Evolutionary conservation across 1,284 basidiomycete species (phyloP), one percentile per base, ranked within the genome.

Genomic region (Ustilago tritici): DNA sequence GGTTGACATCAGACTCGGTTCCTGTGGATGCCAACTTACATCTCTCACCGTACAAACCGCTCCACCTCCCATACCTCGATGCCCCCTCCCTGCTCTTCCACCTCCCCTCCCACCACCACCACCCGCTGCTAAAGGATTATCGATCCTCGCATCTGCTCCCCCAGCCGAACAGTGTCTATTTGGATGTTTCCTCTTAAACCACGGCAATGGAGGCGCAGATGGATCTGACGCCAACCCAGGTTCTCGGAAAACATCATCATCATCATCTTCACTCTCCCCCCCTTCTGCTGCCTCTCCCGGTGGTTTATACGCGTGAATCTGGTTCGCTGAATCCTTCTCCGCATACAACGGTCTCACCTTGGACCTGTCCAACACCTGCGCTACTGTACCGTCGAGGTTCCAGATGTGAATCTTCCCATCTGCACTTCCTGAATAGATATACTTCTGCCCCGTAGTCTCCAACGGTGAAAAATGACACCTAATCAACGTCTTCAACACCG

Each of bases 391-490:
- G 85, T 98, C 96, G 55, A 99, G 88, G 1, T 93, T 93, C 94
- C 95, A 99, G 69, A 99, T 94, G 92, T 84, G 82, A 34, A 84
- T 84, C 38, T 72, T 90, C 58, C 82, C 95, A 84, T 96, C 93
- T 0, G 92, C 89, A 32, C 92, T 92, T 12, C 96, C 96, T 17
- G 93, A 95, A 86, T 98, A 98, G 65, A 99, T 91, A 87, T 99
- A 99, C 79, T 92, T 92, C 65, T 92, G 90, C 6, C 95, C 95
- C 8, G 97, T 99, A 3, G 94, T 95, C 84, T 94, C 93, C 2
- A 89, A 88, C 14, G 96, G 96, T 74, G 93, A 95, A 87, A 98
- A 99, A 87, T 98, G 93, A 85, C 95, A 98, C 55, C 96, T 90
- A 79, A 99, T 98, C 58, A 99, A 90, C 0, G 96, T 99, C 46